Evolutionary conservation across 1,139 yeast genomes (phyloP).

Genomic region (Suhomyces choctaworum): DNA sequence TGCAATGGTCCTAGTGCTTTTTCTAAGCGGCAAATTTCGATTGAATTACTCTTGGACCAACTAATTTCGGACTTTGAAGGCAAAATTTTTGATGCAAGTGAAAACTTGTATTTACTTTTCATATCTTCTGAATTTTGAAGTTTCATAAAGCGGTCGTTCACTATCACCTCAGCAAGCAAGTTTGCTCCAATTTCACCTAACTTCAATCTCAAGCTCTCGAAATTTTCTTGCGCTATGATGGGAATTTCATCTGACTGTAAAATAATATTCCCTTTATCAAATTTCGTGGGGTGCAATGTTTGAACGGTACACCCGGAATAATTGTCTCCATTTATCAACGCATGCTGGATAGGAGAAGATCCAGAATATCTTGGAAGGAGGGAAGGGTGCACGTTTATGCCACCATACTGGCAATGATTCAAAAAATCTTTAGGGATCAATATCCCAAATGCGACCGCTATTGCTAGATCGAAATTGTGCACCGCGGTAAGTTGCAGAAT

Average conservation of each 20-base stretch:
- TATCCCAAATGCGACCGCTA: conserved; percentile 89
- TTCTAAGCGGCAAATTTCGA: conserved; percentile 42
- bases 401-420: conserved; percentile 53
- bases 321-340: conserved; percentile 63
- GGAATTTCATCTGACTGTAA: conserved; percentile 52
- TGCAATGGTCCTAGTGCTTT: conserved; percentile 63
- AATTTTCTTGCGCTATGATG: conserved; percentile 43
- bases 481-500: conserved; percentile 34
- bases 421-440: conserved; percentile 69
- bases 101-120: conserved; percentile 32
- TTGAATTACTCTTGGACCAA: conserved; percentile 45
- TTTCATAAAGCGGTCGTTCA: conserved; percentile 30
- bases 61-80: conserved; percentile 41
- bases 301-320: conserved; percentile 86
- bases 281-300: conserved; percentile 81
- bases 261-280: conserved; percentile 76
- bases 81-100: conserved; percentile 60
- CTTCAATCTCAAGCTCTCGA: conserved; percentile 40
- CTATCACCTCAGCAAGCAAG: conserved; percentile 50
- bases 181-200: conserved; percentile 63
- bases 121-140: conserved; percentile 11
- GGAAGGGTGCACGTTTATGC: conserved; percentile 92
- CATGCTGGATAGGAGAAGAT: conserved; percentile 85
- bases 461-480: conserved; percentile 55
- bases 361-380: conserved; percentile 82